These are phyloP conservation scores for Cordyceps pruinosa DNA, from an alignment of 2,329 filamentous ascomycete species.

Conservation along the genomic window DNA sequence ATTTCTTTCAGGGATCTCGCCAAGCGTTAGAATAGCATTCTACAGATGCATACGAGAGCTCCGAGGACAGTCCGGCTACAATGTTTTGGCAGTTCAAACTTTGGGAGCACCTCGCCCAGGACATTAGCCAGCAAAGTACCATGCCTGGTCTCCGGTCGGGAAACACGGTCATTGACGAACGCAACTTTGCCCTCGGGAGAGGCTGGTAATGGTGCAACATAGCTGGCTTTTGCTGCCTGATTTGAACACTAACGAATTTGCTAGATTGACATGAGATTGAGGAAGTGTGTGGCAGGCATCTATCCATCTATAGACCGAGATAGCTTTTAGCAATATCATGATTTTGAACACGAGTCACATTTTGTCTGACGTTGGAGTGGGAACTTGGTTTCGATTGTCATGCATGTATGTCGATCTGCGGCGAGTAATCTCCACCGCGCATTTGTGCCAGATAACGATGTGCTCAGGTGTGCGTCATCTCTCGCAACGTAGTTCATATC, in stretches of 20 bases:
- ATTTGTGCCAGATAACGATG: too few relatives aligned
- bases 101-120: constrained; percentile 32
- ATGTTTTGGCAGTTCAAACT: constrained; percentile 26
- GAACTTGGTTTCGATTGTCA: not conserved
- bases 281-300: constrained; percentile 9
- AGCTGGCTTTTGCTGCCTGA: not conserved
- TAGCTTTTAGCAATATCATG: constrained; percentile 12
- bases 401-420: not conserved
- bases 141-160: constrained; percentile 29
- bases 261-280: constrained; percentile 9
- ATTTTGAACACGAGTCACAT: constrained; percentile 8
- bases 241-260: constrained; percentile 11
- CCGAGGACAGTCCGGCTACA: constrained; percentile 12
- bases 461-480: too few relatives aligned
- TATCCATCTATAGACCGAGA: constrained; percentile 10
- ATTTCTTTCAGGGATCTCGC: not conserved
- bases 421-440: not conserved
- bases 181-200: constrained; percentile 25
- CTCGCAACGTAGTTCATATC: too few relatives aligned
- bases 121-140: constrained; percentile 30
- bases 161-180: constrained; percentile 33
- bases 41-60: not conserved
- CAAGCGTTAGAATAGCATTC: not conserved
- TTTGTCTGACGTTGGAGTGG: not conserved
- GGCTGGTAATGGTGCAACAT: not conserved